Base-by-base conservation (phyloP, 257 asterid genomes). In the Ballota nigra region DNA sequence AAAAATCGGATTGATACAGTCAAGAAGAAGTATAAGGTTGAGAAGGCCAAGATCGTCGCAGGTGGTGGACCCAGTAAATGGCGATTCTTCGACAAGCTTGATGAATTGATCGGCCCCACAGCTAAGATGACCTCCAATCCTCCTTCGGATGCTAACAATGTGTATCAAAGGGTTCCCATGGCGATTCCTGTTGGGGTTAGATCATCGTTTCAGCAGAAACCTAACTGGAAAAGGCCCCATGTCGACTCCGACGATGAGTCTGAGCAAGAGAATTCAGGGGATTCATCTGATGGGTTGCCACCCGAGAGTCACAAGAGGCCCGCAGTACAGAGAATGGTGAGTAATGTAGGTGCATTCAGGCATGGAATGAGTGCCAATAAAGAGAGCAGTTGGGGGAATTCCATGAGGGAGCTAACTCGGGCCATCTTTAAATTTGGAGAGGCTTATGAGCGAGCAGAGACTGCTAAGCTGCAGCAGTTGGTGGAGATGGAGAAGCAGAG, bases 401-500 rank as follows among this genome's bases (percentile, higher is more conserved):
- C 92, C 0, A 79, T 87, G 82, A 73, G 72, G 83, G 96, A 89
- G 60, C 64, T 93, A 63, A 84, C 91, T 1, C 73, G 74, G 66
- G 92, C 97, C 1, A 86, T 93, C 40, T 52, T 87, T 73, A 87
- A 80, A 76, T 86, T 93, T 5, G 97, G 96, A 47, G 98, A 90
- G 83, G 92, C 90, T 0, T 93, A 90, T 11, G 96, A 89, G 82
- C 88, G 84, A 65, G 90, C 92, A 0, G 98, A 93, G 82, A 89
- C 83, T 1, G 87, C 86, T 0, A 93, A 90, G 78, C 70, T 90
- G 82, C 84, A 86, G 85, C 98, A 93, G 77, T 51, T 86, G 86
- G 86, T 90, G 79, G 98, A 93, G 81, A 85, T 89, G 85, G 98
- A 90, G 86, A 93, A 91, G 84, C 92, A 88, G 77, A 91, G 98